Evolutionary conservation across 2,329 filamentous ascomycete genomes (phyloP).

Genomic region (Aphanoascus verrucosus): DNA sequence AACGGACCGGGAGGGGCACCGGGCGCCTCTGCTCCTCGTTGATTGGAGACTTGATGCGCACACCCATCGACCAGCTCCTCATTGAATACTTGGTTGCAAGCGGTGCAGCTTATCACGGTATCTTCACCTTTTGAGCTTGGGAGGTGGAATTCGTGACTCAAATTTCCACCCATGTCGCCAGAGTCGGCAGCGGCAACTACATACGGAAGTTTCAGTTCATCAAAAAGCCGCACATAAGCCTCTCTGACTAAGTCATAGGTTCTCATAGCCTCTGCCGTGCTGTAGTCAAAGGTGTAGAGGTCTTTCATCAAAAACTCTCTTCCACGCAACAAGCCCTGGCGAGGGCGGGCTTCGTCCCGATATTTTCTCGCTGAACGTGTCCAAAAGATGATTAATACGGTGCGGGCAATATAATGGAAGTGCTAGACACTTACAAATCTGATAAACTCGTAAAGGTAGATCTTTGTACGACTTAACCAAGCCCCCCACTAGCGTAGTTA

Average conservation of each 20-base stretch:
- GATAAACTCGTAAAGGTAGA: conserved; percentile 76
- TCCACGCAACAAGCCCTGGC: conserved; percentile 75
- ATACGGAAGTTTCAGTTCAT: conserved; percentile 72
- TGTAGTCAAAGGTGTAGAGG: conserved; percentile 84
- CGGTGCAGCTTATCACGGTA: conserved; percentile 61
- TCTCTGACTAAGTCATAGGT: conserved; percentile 67
- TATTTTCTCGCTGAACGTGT: conserved; percentile 65
- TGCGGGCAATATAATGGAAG: conserved; percentile 6
- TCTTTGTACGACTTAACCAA: conserved; percentile 73
- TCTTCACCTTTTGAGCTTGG: conserved; percentile 73
- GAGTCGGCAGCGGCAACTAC: conserved; percentile 81
- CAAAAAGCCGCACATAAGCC: conserved; percentile 67
- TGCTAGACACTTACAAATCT: conserved; percentile 56
- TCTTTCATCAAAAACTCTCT: conserved; percentile 98
- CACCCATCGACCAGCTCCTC: conserved; percentile 63
- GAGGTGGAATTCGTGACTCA: conserved; percentile 94
- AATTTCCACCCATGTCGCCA: conserved; percentile 85
- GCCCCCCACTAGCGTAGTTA: conserved; percentile 66
- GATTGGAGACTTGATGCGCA: conserved; percentile 20
- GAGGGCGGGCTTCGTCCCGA: conserved; percentile 77
- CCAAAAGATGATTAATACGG: not conserved
- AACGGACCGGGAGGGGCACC: not conserved
- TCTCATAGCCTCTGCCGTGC: conserved; percentile 54
- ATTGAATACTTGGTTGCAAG: conserved; percentile 70
- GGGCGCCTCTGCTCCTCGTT: conserved; percentile 15